Conservation (phyloP, 1,139 yeast genomes). For the Magnusiomyces starmeri region DNA sequence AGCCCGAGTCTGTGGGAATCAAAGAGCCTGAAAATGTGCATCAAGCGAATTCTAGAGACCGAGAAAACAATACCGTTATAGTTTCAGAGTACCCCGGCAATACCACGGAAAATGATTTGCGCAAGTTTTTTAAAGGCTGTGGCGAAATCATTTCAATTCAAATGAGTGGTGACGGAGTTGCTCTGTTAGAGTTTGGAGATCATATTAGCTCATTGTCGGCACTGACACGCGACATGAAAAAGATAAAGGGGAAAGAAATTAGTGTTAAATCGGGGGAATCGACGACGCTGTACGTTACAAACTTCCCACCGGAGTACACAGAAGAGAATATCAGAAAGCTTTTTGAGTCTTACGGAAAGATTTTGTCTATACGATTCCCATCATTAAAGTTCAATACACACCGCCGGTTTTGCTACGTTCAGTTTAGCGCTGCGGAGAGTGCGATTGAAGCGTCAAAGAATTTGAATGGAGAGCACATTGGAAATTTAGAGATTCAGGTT, state of each 20-base stretch:
- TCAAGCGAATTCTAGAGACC: slow-evolving; percentile 35
- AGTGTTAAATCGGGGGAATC: slow-evolving; percentile 40
- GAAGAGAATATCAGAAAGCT: slow-evolving; percentile 37
- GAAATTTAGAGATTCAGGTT: slow-evolving; percentile 41
- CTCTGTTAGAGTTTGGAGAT: slow-evolving; percentile 45
- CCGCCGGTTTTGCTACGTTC: slow-evolving; percentile 73
- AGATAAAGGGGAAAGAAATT: slow-evolving; percentile 39
- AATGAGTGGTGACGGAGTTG: slow-evolving; percentile 13
- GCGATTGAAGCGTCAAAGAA: slow-evolving; percentile 46
- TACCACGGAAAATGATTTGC: slow-evolving; percentile 35
- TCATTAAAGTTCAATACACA: slow-evolving; percentile 48
- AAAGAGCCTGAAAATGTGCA: slow-evolving; percentile 6
- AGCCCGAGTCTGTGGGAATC: slow-evolving; percentile 1
- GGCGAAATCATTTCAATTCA: slow-evolving; percentile 42
- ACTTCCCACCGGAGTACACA: slow-evolving; percentile 56
- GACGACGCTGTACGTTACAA: slow-evolving; percentile 60
- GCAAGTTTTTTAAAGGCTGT: slow-evolving; percentile 50
- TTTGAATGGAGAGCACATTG: slow-evolving; percentile 24
- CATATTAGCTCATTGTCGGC: slow-evolving; percentile 52
- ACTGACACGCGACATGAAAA: slow-evolving; percentile 50
- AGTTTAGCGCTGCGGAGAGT: slow-evolving; percentile 40
- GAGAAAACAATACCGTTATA: slow-evolving; percentile 51
- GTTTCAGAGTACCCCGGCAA: slow-evolving; percentile 38
- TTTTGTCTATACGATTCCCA: slow-evolving; percentile 60
- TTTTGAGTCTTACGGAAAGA: slow-evolving; percentile 43